Evolutionary conservation across 2,329 filamentous ascomycete species (phyloP), one percentile per base, ranked within the genome.

Genomic region (Fusarium hostae): DNA sequence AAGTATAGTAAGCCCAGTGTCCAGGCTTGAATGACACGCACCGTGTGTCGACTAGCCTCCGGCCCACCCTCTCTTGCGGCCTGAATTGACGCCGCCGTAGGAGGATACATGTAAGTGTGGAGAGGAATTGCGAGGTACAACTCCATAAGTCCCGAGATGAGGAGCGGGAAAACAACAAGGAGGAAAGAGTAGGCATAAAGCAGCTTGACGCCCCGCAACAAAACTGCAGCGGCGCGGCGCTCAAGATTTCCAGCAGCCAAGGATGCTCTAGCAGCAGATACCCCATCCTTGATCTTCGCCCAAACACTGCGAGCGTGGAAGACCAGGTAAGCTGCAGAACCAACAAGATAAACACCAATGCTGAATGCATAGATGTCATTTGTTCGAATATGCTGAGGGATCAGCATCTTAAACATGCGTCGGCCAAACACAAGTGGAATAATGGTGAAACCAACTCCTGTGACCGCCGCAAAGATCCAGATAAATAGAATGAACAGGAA

Each of bases 331-430:
- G 88, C 83, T 3, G 89, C 77, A 7, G 88, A 89, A 15, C 93
- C 94, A 8, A 97, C 85, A 30, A 94, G 84, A 78, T 97, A 97
- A 43, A 97, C 87, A 18, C 96, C 96, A 34, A 96, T 90, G 57
- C 94, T 97, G 80, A 98, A 97, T 16, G 96, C 95, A 77, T 99
- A 98, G 30, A 99, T 92, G 79, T 99, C 96, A 81, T 98, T 99
- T 78, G 95, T 92, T 43, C 89, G 89, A 51, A 93, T 88, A 68
- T 92, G 87, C 1, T 86, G 82, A 8, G 94, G 93, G 44, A 97
- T 89, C 37, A 95, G 82, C 32, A 87, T 83, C 50, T 90, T 89
- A 78, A 98, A 93, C 68, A 98, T 86, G 63, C 86, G 87, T 32
- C 96, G 92, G 4, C 96, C 96, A 77, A 97, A 90, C 10, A 97